Evolutionary conservation across 2,329 filamentous ascomycete genomes (phyloP), one percentile per base, ranked within the genome.

Genomic region (Cryphonectria radicalis): DNA sequence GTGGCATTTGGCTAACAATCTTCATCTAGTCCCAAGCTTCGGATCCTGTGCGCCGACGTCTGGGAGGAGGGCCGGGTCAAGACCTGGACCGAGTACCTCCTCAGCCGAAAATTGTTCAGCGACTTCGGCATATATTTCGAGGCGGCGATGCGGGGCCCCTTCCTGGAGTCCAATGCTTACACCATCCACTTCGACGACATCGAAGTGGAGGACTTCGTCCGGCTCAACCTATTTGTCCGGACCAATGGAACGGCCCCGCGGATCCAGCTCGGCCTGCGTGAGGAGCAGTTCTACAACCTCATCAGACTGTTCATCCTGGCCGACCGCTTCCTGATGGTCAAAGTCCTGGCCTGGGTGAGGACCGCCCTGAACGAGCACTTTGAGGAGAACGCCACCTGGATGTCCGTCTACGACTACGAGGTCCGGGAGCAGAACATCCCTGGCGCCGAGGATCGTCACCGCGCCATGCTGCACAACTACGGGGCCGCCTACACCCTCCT

Each of bases 121-220:
- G 71, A 73, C 66, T 50, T 66, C 57, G 28, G 63, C 32, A 43
- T 46, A 1, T 73, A 73, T 57, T 73, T 71, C 13, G 17, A 25
- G 1, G 66, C 50, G 5, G n/a, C 68, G 1, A 11, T 25, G 28
- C 37, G 66, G 4, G 35, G 35, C 37, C 64, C 35, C 32, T 71
- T 62, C 53, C 10, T n/a, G 28, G 71, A 71, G 66, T 8, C 32
- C 7, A 10, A 35, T 17, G n/a, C 7, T 5, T 42, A 53, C 6
- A 28, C 32, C 14, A 22, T 73, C 40, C 8, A 53, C 25, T 53
- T 71, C 4, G 43, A 59, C 11, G 71, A 73, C 25, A 19, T 73
- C 55, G 32, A 67, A 32, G 17, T 59, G 5, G 25, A 59, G 14
- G 53, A 66, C 40, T 66, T 73, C 28, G 25, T 63, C 55, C 50